Evolutionary conservation across 2,329 filamentous ascomycete species (phyloP).

Genomic region (Fusarium miscanthi): DNA sequence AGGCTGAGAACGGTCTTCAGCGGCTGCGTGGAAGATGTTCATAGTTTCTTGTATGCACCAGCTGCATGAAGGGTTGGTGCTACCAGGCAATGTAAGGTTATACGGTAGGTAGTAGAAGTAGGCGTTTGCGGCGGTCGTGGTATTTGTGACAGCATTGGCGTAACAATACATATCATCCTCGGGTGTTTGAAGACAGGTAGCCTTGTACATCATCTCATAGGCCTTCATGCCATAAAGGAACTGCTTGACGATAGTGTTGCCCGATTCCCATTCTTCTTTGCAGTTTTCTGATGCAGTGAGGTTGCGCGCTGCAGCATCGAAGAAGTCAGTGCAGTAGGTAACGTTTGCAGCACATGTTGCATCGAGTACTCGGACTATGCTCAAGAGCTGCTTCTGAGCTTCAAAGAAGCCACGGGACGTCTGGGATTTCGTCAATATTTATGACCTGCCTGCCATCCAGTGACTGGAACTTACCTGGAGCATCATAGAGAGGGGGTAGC

Average conservation of each 20-base stretch:
- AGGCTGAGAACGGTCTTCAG: slow-evolving; percentile 72
- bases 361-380: slow-evolving; percentile 82
- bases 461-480: slow-evolving; percentile 69
- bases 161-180: slow-evolving; percentile 79
- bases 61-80: slow-evolving; percentile 78
- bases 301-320: slow-evolving; percentile 72
- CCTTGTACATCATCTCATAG: slow-evolving; percentile 82
- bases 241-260: slow-evolving; percentile 77
- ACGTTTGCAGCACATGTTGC: slow-evolving; percentile 78
- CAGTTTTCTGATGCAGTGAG: slow-evolving; percentile 74
- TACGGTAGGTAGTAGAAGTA: slow-evolving; percentile 90
- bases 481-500: slow-evolving; percentile 86
- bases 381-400: slow-evolving; percentile 74
- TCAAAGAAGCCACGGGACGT: slow-evolving; percentile 88
- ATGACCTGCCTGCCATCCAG: too few species aligned
- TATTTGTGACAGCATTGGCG: slow-evolving; percentile 84
- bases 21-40: slow-evolving; percentile 78
- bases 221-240: slow-evolving; percentile 80
- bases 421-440: slow-evolving; percentile 55
- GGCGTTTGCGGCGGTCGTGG: slow-evolving; percentile 73
- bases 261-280: slow-evolving; percentile 72
- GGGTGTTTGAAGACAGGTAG: slow-evolving; percentile 80
- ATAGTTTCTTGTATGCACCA: slow-evolving; percentile 83
- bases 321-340: slow-evolving; percentile 71
- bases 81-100: slow-evolving; percentile 75